Conservation (phyloP, 257 asterid genomes). For the Mentha longifolia region DNA sequence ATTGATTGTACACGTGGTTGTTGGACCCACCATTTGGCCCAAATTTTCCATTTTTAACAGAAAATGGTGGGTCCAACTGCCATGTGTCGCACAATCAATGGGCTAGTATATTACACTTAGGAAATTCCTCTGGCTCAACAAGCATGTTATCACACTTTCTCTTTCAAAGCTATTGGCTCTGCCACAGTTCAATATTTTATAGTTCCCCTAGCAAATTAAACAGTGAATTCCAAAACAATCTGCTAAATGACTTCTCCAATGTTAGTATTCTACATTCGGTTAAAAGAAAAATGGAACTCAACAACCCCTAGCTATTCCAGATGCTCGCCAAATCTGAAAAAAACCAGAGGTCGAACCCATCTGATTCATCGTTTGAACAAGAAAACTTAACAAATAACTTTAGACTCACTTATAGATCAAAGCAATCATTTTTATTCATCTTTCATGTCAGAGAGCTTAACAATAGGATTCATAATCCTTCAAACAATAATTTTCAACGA, state of each 20-base stretch:
- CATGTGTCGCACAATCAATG: too few species aligned
- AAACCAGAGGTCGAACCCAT: neutral
- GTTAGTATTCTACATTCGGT: neutral
- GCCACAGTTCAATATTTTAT: neutral
- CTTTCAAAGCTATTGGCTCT: neutral
- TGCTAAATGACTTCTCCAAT: constrained; percentile 16
- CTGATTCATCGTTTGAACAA: constrained; percentile 6
- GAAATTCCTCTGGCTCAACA: too few species aligned
- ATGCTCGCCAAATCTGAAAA: too few species aligned
- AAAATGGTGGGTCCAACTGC: too few species aligned
- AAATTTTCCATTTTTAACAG: too few species aligned
- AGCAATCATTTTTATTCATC: constrained; percentile 6
- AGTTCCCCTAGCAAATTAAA: neutral
- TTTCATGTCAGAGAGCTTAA: neutral
- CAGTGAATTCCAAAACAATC: constrained; percentile 3
- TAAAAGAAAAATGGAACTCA: neutral
- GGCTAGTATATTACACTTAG: too few species aligned
- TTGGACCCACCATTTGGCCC: too few species aligned
- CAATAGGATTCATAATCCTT: constrained; percentile 1
- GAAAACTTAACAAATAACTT: constrained; percentile 8
- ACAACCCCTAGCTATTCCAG: too few species aligned
- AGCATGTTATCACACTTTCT: too few species aligned
- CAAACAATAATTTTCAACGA: constrained; percentile 7
- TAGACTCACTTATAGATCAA: neutral
- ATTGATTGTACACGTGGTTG: too few species aligned